Percentiles rank a stretch among this genome's conserved stretches.
Evolutionary conservation across 2,329 filamentous ascomycete genomes (phyloP).

Genomic region (Podosphaera leucotricha): DNA sequence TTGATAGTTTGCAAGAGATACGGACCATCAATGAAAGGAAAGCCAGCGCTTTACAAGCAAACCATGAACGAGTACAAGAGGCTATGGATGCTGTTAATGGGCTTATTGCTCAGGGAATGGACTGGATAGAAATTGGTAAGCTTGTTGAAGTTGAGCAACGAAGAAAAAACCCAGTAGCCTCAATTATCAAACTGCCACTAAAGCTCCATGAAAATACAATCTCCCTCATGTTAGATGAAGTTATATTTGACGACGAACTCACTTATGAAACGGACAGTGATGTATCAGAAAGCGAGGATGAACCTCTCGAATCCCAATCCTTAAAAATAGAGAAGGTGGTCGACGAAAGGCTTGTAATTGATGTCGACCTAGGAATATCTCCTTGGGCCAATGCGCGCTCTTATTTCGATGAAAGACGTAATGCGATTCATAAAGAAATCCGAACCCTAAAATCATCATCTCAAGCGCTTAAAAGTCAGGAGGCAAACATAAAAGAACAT

Average conservation of each 20-base stretch:
- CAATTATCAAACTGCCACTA: conserved; percentile 65
- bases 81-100: conserved; percentile 82
- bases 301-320: conserved; percentile 1
- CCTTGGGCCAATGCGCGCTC: conserved; percentile 77
- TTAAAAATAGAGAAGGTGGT: conserved; percentile 20
- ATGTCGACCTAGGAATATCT: conserved; percentile 61
- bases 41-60: conserved; percentile 73
- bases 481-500: conserved; percentile 68
- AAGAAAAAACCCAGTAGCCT: conserved; percentile 60
- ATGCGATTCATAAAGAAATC: conserved; percentile 64
- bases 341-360: conserved; percentile 42
- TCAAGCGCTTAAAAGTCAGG: conserved; percentile 68
- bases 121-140: conserved; percentile 80
- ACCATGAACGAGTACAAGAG: conserved; percentile 76
- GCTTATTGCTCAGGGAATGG: conserved; percentile 82
- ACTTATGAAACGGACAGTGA: conserved; percentile 41
- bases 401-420: conserved; percentile 77
- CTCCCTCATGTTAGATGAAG: conserved; percentile 50
- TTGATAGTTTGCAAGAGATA: conserved; percentile 60
- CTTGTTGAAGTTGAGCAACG: conserved; percentile 73
- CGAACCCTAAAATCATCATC: conserved; percentile 65
- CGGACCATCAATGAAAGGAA: conserved; percentile 72
- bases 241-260: conserved; percentile 30
- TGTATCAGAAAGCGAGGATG: conserved; percentile 29
- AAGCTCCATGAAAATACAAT: conserved; percentile 79